Conservation (phyloP, 2,329 filamentous ascomycete genomes). For the Verticillium tricorpus region DNA sequence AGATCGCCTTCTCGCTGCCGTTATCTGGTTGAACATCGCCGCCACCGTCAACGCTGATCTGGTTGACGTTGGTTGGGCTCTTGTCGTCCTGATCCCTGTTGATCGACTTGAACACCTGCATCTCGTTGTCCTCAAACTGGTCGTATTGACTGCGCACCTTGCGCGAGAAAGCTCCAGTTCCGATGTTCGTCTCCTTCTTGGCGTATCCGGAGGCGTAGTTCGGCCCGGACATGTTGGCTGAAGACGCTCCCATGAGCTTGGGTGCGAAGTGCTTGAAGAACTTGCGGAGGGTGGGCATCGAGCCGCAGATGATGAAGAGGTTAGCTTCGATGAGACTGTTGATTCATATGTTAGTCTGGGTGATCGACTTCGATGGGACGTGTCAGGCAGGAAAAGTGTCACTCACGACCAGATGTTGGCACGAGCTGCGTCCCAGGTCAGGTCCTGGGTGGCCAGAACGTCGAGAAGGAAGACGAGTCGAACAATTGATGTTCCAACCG, state of each 20-base stretch:
- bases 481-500: constrained; percentile 7
- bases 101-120: constrained; percentile 3
- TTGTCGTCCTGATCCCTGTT: constrained; percentile 4
- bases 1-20: constrained; percentile 19
- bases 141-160: constrained; percentile 6
- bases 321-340: constrained; percentile 31
- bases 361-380: neutral
- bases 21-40: constrained; percentile 12
- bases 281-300: constrained; percentile 32
- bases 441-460: constrained; percentile 4
- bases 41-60: constrained; percentile 5
- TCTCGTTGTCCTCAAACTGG: constrained; percentile 9
- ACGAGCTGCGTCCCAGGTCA: constrained; percentile 9
- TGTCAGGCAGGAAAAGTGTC: too few species aligned
- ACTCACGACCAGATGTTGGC: constrained; percentile 11
- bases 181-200: neutral
- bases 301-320: constrained; percentile 34
- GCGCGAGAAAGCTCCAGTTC: neutral
- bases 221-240: neutral
- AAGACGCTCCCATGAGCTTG: constrained; percentile 18
- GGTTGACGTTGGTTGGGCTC: constrained; percentile 3
- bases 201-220: neutral
- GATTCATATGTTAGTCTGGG: neutral
- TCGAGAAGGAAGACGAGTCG: constrained; percentile 5
- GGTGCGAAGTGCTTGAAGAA: constrained; percentile 33